Evolutionary conservation across 805 yeast genomes (phyloP).

Genomic region (Metschnikowia kunwiensis): DNA sequence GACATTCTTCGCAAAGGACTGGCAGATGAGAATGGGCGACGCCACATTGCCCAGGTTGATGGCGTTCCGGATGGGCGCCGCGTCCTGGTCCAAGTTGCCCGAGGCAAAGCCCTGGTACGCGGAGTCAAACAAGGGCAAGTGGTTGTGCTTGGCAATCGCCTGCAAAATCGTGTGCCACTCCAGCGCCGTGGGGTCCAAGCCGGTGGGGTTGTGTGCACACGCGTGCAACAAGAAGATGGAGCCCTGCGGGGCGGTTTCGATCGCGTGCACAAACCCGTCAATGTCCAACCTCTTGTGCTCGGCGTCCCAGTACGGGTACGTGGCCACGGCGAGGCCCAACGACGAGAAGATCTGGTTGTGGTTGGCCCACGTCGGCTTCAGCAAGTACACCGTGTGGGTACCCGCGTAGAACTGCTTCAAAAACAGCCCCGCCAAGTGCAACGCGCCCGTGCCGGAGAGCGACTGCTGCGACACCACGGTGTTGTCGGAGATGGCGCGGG

Average conservation of each 20-base stretch:
- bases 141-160: constrained; percentile 56
- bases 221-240: constrained; percentile 85
- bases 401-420: constrained; percentile 48
- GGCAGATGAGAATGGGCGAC: constrained; percentile 72
- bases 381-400: constrained; percentile 18
- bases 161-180: constrained; percentile 76
- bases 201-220: constrained; percentile 98
- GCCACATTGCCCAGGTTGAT: constrained; percentile 34
- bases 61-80: constrained; percentile 75
- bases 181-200: constrained; percentile 81
- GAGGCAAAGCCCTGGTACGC: constrained; percentile 98
- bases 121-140: constrained; percentile 83
- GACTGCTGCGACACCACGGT: constrained; percentile 68
- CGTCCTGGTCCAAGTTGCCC: constrained; percentile 80
- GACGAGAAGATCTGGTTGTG: constrained; percentile 78
- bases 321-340: constrained; percentile 61
- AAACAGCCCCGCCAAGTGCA: constrained; percentile 81
- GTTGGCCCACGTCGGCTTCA: constrained; percentile 96
- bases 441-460: constrained; percentile 86
- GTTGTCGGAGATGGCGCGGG: constrained; percentile 23
- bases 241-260: constrained; percentile 66
- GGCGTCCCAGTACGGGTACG: constrained; percentile 85
- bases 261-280: constrained; percentile 60
- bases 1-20: constrained; percentile 93
- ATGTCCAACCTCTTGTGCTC: constrained; percentile 68